Base-by-base conservation (phyloP, 805 yeast genomes). In the Schizosaccharomyces lindneri region DNA sequence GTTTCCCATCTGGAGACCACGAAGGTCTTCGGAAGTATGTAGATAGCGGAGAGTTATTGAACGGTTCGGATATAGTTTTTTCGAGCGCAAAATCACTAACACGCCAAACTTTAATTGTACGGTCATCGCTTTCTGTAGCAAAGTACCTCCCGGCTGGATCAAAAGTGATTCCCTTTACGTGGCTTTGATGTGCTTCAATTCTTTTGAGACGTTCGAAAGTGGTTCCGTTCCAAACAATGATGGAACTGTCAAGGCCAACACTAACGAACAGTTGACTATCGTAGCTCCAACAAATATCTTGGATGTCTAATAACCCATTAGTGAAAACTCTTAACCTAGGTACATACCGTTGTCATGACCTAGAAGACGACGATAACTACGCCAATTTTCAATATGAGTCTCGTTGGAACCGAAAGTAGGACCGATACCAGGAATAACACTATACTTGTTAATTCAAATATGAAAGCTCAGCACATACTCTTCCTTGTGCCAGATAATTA, bases 101-200 rank as follows among this genome's bases (percentile, higher is more conserved):
- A 63, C 82, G 81, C 69, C 90, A 86, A 32, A 93, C 81, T 63
- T 95, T 78, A 60, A 90, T 82, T 0, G 96, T 84, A 68, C 98
- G 77, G 72, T 93, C 99, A 72, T 93, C 99, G 1, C 60, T 41
- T 21, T 57, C 48, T 0, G 99, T 90, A 6, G 95, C 97, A 74
- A 93, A 93, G 71, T 87, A 93, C 73, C 93, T 93, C 71, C 88
- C 88, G 2, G 98, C 98, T 0, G 99, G 99, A 70, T 93, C 99
- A 71, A 93, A 93, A 1, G 90, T 90, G 13, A 93, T 86, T 63
- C 98, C 97, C 71, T 93, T 93, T 32, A 93, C 97, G 73, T 86
- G 90, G 1, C 95, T 85, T 69, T 87, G 94, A 70, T 93, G 98
- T 27, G 88, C 83, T 68, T 90, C 97, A 67, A 87, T 85, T 41